Evolutionary conservation across 2,329 filamentous ascomycete species (phyloP), one percentile per base, ranked within the genome.

Genomic region (Lasiodiplodia hormozganensis): DNA sequence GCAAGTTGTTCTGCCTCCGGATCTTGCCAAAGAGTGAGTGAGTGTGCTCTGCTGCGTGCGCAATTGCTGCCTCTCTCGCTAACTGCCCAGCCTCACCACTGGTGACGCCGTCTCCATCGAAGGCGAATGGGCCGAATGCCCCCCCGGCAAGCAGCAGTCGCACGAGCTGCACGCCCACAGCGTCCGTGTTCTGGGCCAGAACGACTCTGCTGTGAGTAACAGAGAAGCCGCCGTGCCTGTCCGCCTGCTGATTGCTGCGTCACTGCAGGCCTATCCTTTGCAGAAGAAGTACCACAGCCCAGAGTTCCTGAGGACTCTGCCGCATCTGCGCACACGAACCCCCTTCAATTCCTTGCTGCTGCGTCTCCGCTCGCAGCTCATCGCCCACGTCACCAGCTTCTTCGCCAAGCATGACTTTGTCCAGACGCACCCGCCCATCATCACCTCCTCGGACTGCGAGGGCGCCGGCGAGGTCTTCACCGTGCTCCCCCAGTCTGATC

Each of bases 401-500:
- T 97, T 98, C 80, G 85, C 87, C 57, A 81, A 84, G 31, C 86
- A 88, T 69, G 85, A 88, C 68, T 95, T 92, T 74, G 86, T 92
- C 69, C 92, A 98, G 80, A 93, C 92, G 8, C 95, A 98, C 73
- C 93, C 96, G 4, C 96, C 96, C 4, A 90, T 98, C 74, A 92
- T 99, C 75, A 98, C 96, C 1, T 97, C 95, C 0, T 97, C 95
- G 0, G 96, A 99, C 75, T 99, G 96, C 76, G 96, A 99, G 82
- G 96, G 96, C 4, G 96, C 94, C 2, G 96, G 96, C 0, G 94
- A 98, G 77, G 95, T 96, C 21, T 99, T 99, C 75, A 88, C 89
- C 11, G 83, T 98, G 47, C 71, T 75, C 38, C 70, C 75, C 40
- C 65, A 69, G 57, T 78, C 82, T 53, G 76, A 75, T 11, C 47